Percentiles rank a stretch among this genome's conserved stretches.
phyloP scores from a whole-genome alignment of 805 yeast species.

The Cyberlindnera japonica region DNA sequence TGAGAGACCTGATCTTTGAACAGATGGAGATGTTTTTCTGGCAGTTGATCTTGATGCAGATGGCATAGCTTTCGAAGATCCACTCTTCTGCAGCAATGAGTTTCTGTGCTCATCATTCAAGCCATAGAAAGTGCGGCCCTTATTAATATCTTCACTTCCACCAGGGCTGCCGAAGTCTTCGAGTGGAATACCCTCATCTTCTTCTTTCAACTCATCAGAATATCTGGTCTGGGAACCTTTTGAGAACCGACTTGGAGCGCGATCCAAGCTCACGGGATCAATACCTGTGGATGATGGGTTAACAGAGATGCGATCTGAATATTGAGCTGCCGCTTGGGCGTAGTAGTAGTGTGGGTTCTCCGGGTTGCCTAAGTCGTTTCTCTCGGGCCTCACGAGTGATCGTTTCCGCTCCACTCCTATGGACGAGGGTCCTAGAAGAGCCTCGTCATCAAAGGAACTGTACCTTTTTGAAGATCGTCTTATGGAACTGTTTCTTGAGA shows the following conservation, averaged over 20 bases:
- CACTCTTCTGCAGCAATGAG: conserved; percentile 16
- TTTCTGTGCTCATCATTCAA: conserved; percentile 53
- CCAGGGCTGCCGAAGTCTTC: conserved; percentile 18
- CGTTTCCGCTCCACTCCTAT: conserved; percentile 41
- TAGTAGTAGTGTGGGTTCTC: conserved; percentile 76
- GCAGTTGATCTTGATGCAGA: conserved; percentile 6
- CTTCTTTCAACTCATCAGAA: conserved; percentile 7
- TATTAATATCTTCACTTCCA: conserved; percentile 14
- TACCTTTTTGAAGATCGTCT: conserved; percentile 23
- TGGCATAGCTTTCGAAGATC: conserved; percentile 4
- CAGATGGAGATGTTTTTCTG: conserved; percentile 12
- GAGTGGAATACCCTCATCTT: conserved; percentile 21
- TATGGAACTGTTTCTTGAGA: conserved; percentile 25
- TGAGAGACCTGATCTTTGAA: conserved; percentile 23
- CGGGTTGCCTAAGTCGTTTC: conserved; percentile 60
- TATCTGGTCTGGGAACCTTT: conserved; percentile 10
- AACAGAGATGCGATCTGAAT: conserved; percentile 56
- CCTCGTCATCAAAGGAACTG: conserved; percentile 31
- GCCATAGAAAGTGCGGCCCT: conserved; percentile 53
- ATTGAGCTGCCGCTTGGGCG: conserved; percentile 66
- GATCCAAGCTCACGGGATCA: conserved; percentile 42
- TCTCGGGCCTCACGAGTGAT: conserved; percentile 82
- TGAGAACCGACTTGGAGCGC: conserved; percentile 15
- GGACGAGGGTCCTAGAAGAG: conserved; percentile 27
- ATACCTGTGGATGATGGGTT: conserved; percentile 72